Conservation (phyloP, 352 stramenopile species). For the Phytophthora tentaculata region DNA sequence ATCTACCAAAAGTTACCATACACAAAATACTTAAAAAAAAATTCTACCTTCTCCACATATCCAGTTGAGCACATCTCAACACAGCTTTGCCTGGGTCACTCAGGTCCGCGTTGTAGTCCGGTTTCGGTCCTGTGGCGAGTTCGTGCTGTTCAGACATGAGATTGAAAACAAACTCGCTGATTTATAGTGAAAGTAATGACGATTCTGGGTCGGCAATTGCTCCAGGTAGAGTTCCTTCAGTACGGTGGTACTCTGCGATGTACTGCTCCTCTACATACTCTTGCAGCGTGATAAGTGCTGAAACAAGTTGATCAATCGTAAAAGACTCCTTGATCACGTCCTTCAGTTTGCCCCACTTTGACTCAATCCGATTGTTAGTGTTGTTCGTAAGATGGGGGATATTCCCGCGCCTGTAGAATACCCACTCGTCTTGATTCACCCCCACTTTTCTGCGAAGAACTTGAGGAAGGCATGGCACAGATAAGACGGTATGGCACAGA, state of each 20-base stretch:
- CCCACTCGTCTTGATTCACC: background rate
- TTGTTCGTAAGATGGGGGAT: conserved; percentile 14
- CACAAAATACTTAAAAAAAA: background rate
- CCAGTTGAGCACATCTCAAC: too few species aligned
- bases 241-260: conserved; percentile 9
- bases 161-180: too few species aligned
- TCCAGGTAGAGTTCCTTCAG: background rate
- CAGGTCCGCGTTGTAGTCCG: too few species aligned
- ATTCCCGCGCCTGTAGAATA: background rate
- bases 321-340: conserved; percentile 1
- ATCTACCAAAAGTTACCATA: background rate
- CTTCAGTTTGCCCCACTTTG: conserved; percentile 13
- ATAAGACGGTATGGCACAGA: too few species aligned
- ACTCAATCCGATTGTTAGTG: conserved; percentile 22
- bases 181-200: too few species aligned
- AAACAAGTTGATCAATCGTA: conserved; percentile 4
- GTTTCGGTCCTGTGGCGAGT: too few species aligned
- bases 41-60: too few species aligned
- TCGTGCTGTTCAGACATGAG: too few species aligned
- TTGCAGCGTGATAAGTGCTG: conserved; percentile 8
- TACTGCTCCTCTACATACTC: conserved; percentile 16
- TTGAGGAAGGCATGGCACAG: background rate
- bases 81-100: too few species aligned
- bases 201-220: too few species aligned
- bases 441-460: background rate